A percentile compares a stretch with the other conserved stretches of the same genome.
These are phyloP conservation scores for Gnaphalium uliginosum DNA, from an alignment of 129 eudicot genomes.

Conservation along the genomic window DNA sequence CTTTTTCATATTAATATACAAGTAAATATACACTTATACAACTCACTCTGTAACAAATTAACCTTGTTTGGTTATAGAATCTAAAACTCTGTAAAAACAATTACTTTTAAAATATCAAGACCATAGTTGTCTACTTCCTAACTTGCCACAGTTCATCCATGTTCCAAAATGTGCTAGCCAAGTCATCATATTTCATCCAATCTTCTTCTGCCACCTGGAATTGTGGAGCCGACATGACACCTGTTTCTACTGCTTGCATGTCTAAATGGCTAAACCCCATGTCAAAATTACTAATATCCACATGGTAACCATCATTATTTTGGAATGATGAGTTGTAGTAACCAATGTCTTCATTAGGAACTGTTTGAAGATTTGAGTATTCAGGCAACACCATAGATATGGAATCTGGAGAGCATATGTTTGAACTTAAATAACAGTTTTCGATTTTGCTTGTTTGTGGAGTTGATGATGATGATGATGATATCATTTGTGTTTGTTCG, in stretches of 20 bases:
- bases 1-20: too few relatives aligned
- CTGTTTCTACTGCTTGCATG: conserved; percentile 19
- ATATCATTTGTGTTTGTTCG: conserved; percentile 16
- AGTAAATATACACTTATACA: too few relatives aligned
- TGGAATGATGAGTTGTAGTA: conserved; percentile 19
- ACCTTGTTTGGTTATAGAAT: background rate
- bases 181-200: conserved; percentile 40
- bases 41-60: background rate
- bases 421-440: conserved; percentile 27
- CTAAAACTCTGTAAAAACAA: background rate
- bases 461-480: conserved; percentile 22
- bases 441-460: background rate
- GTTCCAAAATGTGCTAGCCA: conserved; percentile 39
- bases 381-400: conserved; percentile 7
- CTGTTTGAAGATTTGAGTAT: conserved; percentile 17
- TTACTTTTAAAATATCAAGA: background rate
- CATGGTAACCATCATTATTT: conserved; percentile 26
- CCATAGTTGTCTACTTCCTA: conserved; percentile 24
- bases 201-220: conserved; percentile 32
- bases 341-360: conserved; percentile 9
- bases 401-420: conserved; percentile 18
- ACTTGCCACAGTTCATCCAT: conserved; percentile 42
- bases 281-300: conserved; percentile 15
- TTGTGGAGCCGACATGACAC: conserved; percentile 19
- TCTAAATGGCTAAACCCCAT: conserved; percentile 24